These are phyloP conservation scores for Hirsutella thompsonii DNA, from an alignment of 2,329 filamentous ascomycete species.

Conservation along the genomic window DNA sequence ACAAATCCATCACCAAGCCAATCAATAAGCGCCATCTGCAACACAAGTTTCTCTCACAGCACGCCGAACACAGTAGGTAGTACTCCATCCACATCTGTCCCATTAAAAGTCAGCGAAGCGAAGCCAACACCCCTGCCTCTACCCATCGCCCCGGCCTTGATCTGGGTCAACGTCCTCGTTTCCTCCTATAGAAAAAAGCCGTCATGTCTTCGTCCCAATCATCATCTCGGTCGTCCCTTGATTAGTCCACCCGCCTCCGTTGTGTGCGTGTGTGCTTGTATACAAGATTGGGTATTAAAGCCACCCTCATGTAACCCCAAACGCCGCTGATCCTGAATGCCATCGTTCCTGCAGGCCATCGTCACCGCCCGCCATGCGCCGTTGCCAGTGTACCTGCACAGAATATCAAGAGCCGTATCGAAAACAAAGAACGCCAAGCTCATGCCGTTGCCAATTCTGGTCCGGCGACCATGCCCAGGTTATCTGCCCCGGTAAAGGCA, in stretches of 20 bases:
- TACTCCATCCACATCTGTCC: too few species aligned
- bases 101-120: too few species aligned
- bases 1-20: too few species aligned
- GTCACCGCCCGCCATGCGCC: background rate
- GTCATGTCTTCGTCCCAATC: conserved; percentile 19
- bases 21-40: too few species aligned
- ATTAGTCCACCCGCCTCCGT: conserved; percentile 6
- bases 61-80: too few species aligned
- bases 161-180: too few species aligned
- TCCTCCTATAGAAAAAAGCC: conserved; percentile 4
- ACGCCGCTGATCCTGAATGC: conserved; percentile 4
- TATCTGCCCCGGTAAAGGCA: conserved; percentile 26
- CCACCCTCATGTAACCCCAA: conserved; percentile 2
- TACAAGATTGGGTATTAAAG: conserved; percentile 5
- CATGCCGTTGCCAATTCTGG: conserved; percentile 14
- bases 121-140: too few species aligned
- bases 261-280: conserved; percentile 1
- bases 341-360: background rate
- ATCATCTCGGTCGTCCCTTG: conserved; percentile 14
- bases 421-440: background rate
- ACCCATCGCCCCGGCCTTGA: too few species aligned
- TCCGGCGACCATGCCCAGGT: conserved; percentile 18
- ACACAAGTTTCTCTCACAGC: too few species aligned
- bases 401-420: background rate
- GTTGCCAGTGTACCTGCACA: background rate